Evolutionary conservation across 2,329 filamentous ascomycete genomes (phyloP).

Genomic region (Mycosphaerella sp.): DNA sequence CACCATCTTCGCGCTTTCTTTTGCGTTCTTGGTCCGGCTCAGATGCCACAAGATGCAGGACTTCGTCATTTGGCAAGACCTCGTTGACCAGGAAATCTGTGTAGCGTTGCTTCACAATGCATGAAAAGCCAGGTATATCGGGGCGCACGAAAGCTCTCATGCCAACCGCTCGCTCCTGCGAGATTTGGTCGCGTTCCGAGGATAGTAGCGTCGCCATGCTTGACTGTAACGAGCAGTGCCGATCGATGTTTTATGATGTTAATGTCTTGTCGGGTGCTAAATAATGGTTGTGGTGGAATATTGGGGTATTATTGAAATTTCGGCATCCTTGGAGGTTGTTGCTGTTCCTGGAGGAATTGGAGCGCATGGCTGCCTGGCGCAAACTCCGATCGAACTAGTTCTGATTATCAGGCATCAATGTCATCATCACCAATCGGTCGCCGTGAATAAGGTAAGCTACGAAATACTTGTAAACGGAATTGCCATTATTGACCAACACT

Average conservation of each 20-base stretch:
- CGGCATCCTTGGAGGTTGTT: too few relatives aligned
- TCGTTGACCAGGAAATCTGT: constrained; percentile 93
- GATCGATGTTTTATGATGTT: not conserved
- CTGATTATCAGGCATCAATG: not conserved
- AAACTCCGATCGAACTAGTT: too few relatives aligned
- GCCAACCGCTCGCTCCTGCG: constrained; percentile 46
- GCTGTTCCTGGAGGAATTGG: too few relatives aligned
- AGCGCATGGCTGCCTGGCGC: too few relatives aligned
- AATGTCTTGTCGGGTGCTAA: not conserved
- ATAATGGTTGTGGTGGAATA: not conserved
- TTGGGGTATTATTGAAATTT: too few relatives aligned
- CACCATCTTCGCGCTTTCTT: constrained; percentile 20
- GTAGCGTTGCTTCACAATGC: constrained; percentile 67
- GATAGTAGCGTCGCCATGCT: not conserved
- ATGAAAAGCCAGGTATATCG: constrained; percentile 53
- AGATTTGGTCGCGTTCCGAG: constrained; percentile 12
- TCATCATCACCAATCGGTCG: not conserved
- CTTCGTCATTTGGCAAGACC: constrained; percentile 66
- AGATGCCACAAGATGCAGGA: constrained; percentile 61
- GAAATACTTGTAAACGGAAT: too few relatives aligned
- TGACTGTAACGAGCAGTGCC: not conserved
- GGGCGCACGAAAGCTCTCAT: constrained; percentile 59
- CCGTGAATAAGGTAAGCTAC: not conserved
- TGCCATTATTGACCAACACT: too few relatives aligned
- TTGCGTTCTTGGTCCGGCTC: constrained; percentile 19